These are phyloP conservation scores for Eruca vesicaria DNA, from an alignment of 441 rosid genomes.

Conservation along the genomic window DNA sequence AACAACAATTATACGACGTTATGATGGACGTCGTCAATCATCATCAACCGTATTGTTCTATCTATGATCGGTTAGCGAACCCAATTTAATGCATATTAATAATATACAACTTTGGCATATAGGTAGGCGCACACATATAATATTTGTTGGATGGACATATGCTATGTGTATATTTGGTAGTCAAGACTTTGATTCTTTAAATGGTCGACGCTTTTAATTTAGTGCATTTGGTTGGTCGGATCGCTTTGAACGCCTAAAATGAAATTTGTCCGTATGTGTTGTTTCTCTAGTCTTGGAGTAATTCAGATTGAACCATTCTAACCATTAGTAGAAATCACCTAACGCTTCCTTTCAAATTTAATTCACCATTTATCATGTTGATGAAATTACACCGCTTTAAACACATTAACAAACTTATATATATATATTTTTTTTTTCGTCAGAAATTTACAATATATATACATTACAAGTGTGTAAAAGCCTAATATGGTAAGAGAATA, in stretches of 20 bases:
- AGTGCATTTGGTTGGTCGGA: conserved; percentile 27
- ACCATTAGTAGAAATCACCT: conserved; percentile 4
- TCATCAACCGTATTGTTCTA: conserved; percentile 19
- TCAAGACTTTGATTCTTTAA: conserved; percentile 9
- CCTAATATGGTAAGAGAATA: not conserved
- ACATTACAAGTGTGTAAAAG: not conserved
- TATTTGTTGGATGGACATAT: not conserved
- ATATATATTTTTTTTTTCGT: too few relatives aligned
- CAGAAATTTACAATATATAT: not conserved
- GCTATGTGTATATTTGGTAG: conserved; percentile 13
- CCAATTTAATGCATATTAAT: not conserved
- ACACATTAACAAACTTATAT: not conserved
- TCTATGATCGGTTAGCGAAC: not conserved
- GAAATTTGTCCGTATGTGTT: not conserved
- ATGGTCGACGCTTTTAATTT: not conserved
- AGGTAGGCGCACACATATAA: not conserved
- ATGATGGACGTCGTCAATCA: conserved; percentile 17
- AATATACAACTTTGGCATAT: not conserved
- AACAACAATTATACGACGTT: conserved; percentile 18
- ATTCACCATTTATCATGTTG: not conserved
- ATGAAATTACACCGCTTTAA: not conserved
- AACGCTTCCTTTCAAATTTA: not conserved
- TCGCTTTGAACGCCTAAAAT: not conserved
- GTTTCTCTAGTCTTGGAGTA: not conserved
- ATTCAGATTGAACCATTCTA: not conserved